Conservation (phyloP, 495 filamentous ascomycete genomes). For the Penicillium cinerascens region DNA sequence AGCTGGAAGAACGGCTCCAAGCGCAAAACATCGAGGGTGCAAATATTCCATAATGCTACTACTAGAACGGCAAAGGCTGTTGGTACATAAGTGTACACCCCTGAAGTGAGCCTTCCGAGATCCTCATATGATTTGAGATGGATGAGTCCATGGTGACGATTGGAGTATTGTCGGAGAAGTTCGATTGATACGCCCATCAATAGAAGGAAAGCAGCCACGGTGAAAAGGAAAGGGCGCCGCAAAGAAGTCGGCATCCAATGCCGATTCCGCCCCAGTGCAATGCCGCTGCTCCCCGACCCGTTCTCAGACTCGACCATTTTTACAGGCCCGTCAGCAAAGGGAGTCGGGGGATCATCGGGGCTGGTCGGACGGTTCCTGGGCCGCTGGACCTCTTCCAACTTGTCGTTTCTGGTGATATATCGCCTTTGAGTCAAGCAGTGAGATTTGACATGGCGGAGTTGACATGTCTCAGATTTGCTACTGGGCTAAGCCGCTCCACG, state of each 20-base stretch:
- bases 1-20: slow-evolving; percentile 31
- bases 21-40: slow-evolving; percentile 20
- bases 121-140: slow-evolving; percentile 9
- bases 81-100: slow-evolving; percentile 21
- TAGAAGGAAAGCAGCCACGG: slow-evolving; percentile 14
- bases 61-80: slow-evolving; percentile 17
- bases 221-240: slow-evolving; percentile 12
- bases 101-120: slow-evolving; percentile 5
- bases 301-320: no score
- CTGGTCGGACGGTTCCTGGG: no score
- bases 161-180: slow-evolving; percentile 16
- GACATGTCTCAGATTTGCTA: no score
- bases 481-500: no score
- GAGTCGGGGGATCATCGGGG: no score
- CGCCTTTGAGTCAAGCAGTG: no score
- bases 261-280: no score
- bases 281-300: no score
- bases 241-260: slow-evolving; percentile 14
- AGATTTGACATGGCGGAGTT: no score
- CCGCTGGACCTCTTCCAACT: no score
- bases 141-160: slow-evolving; percentile 14
- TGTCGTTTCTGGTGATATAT: no score
- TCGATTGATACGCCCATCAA: slow-evolving; percentile 11
- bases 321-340: no score
- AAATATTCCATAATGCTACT: slow-evolving; percentile 19